Evolutionary conservation across 2,329 filamentous ascomycete species (phyloP).

Genomic region (Monosporascus sp.): DNA sequence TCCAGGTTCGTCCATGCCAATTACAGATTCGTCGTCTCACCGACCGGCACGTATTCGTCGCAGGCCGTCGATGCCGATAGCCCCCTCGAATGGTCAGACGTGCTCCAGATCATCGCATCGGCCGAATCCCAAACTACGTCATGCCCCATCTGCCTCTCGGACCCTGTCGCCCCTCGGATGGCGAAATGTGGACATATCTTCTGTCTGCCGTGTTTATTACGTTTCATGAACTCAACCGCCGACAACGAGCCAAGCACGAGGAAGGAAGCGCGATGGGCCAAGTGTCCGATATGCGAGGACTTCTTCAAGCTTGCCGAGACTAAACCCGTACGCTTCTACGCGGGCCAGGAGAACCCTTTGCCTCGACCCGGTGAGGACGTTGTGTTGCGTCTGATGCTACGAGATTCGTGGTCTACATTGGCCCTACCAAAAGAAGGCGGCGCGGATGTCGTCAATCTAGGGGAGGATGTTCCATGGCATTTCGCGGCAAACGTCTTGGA

Average conservation of each 20-base stretch:
- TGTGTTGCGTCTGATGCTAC: conserved; percentile 78
- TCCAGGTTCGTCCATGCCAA: conserved; percentile 84
- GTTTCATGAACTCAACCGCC: conserved; percentile 84
- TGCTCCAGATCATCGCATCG: conserved; percentile 88
- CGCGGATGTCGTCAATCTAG: conserved; percentile 61
- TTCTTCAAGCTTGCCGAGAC: conserved; percentile 88
- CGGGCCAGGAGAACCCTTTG: conserved; percentile 76
- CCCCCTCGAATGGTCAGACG: conserved; percentile 83
- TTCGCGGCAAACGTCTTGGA: conserved; percentile 91
- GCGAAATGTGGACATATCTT: conserved; percentile 97
- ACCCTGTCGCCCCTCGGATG: conserved; percentile 92
- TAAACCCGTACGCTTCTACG: conserved; percentile 84
- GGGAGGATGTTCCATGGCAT: conserved; percentile 87
- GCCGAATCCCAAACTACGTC: conserved; percentile 81
- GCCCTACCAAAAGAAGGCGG: conserved; percentile 79
- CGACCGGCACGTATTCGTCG: conserved; percentile 69
- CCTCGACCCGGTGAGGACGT: conserved; percentile 85
- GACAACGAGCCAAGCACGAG: conserved; percentile 64
- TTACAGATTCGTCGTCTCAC: conserved; percentile 92
- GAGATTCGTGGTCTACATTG: conserved; percentile 74
- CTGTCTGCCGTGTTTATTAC: conserved; percentile 85
- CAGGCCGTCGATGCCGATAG: conserved; percentile 85
- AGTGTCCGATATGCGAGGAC: conserved; percentile 95
- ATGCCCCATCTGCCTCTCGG: conserved; percentile 92
- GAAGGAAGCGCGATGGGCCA: conserved; percentile 78